Evolutionary conservation across 805 yeast genomes (phyloP), one percentile per base, ranked within the genome.

Genomic region (Sungouiella thailandica): DNA sequence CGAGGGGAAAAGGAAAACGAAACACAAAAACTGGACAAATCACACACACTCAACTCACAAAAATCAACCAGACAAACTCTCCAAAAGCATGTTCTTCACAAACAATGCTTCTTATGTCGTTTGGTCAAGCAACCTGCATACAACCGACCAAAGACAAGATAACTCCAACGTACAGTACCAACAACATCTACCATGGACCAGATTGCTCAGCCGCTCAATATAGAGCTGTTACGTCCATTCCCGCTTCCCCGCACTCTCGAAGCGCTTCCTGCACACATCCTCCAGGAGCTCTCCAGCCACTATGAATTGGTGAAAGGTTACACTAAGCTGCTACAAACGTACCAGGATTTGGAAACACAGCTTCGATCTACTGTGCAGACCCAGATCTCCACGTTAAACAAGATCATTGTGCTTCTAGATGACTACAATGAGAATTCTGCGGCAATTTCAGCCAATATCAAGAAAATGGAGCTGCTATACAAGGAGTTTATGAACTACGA

Each of bases 401-500:
- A 37, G 9, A 47, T 60, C 9, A 34, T 50, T 4, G 40, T 22
- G 10, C 32, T 54, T 4, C 35, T 50, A 7, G 43, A 36, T 5
- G 42, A 44, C 1, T 55, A 55, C 31, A 50, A 49, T 22, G 27
- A 16, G 12, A 31, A 25, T 10, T 34, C 55, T 6, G 33, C 28
- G 3, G 41, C 33, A 15, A 65, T 66, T 14, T 40, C 41, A 17
- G 45, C 39, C 19, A 58, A 56, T 33, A 41, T 58, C 5, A 36
- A 37, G 9, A 38, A 46, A 12, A 43, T 64, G n/a, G 50, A 51
- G 14, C 32, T 34, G 10, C 39, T 53, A 4, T 60, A 59, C 40
- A 50, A 47, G 18, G 62, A 65, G 39, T 66, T 62, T 42, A 37
- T 52, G 15, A 49, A 50, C 34, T 43, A 61, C 28, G 70, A 66